Base-by-base conservation (phyloP, 306 rosid species). In the Pyrus communis region DNA sequence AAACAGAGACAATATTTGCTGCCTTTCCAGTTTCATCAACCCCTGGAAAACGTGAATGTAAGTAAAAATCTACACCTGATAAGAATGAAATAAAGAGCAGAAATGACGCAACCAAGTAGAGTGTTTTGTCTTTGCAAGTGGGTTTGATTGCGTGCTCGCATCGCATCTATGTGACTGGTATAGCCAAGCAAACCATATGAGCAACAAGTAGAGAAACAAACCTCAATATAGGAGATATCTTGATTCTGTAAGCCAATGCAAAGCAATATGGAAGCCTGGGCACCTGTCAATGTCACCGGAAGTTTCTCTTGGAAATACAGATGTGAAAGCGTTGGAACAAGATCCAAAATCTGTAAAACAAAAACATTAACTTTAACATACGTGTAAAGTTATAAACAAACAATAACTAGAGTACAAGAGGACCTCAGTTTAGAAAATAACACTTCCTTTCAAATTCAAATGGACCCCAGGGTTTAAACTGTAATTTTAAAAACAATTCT, bases 181-280 rank as follows among this genome's bases (percentile, higher is more conserved):
- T 17, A 55, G 22, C 43, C 77, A 52, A 25, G 51, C 15, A 71
- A 63, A 14, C 13, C 51, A 74, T 21, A 19, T 51, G 12, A 14
- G 65, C 14, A 35, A 55, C 33, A 71, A 71, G 81, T 25, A 15
- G 58, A 77, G 73, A 81, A 74, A 51, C 89, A 70, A 46, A 95
- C 98, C 98, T 92, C 96, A 75, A 95, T 81, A 75, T 85, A 77
- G 4, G 93, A 82, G 82, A 92, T 67, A 79, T 83, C 74, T 84
- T 83, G 92, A 72, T 74, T 83, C 84, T 92, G 98, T 83, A 95
- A 79, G 59, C 98, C 97, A n/a, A 84, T 90, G 83, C 97, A 95
- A 67, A 95, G 92, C 83, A 95, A 86, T 71, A 95, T 89, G 68
- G 97, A 92, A 74, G 96, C 91, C 88, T 90, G 96, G 70, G 82